Evolutionary conservation across 306 rosid species (phyloP).

Genomic region (Psophocarpus tetragonolobus): DNA sequence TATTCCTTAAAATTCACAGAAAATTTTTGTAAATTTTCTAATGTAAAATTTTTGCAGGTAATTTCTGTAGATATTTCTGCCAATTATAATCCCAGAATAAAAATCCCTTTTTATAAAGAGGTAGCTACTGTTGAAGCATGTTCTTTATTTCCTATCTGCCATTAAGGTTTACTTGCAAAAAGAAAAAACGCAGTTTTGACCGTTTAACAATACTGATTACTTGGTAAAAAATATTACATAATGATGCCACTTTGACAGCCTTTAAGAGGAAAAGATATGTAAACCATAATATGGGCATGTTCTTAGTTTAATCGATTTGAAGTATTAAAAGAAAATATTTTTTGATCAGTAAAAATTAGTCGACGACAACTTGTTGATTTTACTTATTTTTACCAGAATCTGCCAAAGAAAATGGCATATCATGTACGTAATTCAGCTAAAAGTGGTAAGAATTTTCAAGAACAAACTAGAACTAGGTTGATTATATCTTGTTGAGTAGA

Average conservation of each 20-base stretch:
- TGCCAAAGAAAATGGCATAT: too few relatives aligned
- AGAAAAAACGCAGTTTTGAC: not conserved
- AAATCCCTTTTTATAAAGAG: not conserved
- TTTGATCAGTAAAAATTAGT: not conserved
- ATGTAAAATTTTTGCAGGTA: too few relatives aligned
- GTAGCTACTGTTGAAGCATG: not conserved
- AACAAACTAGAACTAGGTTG: not conserved
- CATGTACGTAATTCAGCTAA: too few relatives aligned
- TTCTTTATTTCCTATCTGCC: not conserved
- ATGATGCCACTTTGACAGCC: not conserved
- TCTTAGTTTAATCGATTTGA: not conserved
- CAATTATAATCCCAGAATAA: too few relatives aligned
- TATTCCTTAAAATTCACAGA: too few relatives aligned
- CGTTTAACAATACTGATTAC: not conserved
- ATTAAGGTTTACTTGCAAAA: not conserved
- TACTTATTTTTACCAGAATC: too few relatives aligned
- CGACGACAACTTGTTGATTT: not conserved
- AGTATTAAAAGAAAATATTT: too few relatives aligned
- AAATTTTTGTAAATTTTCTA: too few relatives aligned
- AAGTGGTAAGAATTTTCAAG: too few relatives aligned
- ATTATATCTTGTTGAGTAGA: not conserved
- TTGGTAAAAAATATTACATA: not conserved
- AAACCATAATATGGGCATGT: not conserved
- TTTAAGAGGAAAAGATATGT: not conserved
- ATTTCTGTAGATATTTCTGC: too few relatives aligned